Conservation (phyloP, 352 stramenopile species). For the Globisporangium spinosum region DNA sequence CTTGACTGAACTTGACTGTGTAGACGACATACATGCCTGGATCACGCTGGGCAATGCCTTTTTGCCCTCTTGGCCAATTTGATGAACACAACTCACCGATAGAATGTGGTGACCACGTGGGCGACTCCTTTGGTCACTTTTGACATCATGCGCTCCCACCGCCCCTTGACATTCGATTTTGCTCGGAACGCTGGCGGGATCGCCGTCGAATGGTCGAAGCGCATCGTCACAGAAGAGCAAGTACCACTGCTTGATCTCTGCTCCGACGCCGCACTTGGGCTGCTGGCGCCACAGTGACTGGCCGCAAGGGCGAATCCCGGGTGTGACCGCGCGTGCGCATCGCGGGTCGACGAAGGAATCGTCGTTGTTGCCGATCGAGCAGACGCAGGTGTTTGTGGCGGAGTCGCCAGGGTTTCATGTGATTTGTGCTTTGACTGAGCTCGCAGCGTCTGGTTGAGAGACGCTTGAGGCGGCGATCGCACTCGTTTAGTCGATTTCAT, state of each 20-base stretch:
- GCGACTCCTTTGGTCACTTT: constrained; percentile 1
- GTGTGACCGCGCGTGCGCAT: neutral
- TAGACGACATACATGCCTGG: neutral
- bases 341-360: neutral
- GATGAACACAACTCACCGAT: neutral
- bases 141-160: constrained; percentile 9
- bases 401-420: neutral
- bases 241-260: constrained; percentile 4
- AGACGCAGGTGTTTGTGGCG: neutral
- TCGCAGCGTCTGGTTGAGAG: neutral
- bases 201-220: constrained; percentile 6
- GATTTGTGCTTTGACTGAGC: neutral
- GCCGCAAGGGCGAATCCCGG: neutral
- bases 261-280: constrained; percentile 1
- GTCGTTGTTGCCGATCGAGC: neutral
- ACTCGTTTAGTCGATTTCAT: neutral
- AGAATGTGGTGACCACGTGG: constrained; percentile 3
- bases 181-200: constrained; percentile 6
- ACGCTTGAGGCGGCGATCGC: neutral
- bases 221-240: neutral
- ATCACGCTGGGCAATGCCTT: neutral
- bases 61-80: neutral
- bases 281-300: neutral
- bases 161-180: constrained; percentile 19
- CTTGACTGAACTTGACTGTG: neutral